Percentiles rank a stretch among this genome's conserved stretches.
Conservation (phyloP, 2,329 filamentous ascomycete species). For the Colletotrichum eleusines region DNA sequence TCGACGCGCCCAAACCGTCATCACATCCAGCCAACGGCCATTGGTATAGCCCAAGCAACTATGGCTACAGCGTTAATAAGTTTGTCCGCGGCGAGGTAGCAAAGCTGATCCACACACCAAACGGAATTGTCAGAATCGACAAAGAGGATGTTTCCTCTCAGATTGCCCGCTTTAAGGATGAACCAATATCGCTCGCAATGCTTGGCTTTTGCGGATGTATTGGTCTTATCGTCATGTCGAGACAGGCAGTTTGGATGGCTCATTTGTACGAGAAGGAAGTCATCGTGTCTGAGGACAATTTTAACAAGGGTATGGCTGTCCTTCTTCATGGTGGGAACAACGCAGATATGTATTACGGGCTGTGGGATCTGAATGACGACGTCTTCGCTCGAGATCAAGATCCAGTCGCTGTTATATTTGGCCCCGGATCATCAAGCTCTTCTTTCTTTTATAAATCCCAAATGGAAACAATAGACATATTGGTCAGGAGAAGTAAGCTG, state of each 20-base stretch:
- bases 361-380: background rate
- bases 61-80: background rate
- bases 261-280: background rate
- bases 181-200: background rate
- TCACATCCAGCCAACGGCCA: background rate
- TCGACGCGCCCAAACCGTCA: background rate
- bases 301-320: background rate
- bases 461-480: background rate
- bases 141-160: background rate
- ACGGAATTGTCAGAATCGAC: background rate
- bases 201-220: constrained; percentile 1
- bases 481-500: background rate
- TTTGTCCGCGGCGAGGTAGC: constrained; percentile 2
- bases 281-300: background rate
- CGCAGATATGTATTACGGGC: background rate
- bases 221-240: background rate
- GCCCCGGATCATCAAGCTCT: background rate
- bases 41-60: background rate
- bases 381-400: background rate
- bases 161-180: background rate
- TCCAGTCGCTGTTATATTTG: background rate
- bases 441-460: too few species aligned
- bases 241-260: background rate
- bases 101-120: background rate
- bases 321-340: background rate